These are phyloP conservation scores for Scedosporium dehoogii DNA, from an alignment of 2,329 filamentous ascomycete genomes.

Conservation along the genomic window DNA sequence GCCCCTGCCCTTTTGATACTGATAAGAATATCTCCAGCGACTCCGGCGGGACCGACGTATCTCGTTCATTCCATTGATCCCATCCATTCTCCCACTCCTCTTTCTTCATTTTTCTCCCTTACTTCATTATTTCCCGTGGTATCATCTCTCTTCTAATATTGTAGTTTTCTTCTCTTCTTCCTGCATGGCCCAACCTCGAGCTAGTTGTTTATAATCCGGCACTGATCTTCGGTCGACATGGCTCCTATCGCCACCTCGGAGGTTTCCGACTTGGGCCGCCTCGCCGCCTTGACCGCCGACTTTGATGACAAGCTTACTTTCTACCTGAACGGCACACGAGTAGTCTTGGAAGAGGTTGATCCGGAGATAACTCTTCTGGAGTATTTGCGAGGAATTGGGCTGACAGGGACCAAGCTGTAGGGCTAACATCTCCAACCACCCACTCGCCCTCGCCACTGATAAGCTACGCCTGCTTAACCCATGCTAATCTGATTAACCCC, in stretches of 20 bases:
- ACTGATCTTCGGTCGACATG: background rate
- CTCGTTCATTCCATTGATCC: background rate
- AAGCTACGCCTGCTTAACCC: background rate
- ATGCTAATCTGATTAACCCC: background rate
- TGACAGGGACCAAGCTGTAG: slow-evolving; percentile 87
- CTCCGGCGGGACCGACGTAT: background rate
- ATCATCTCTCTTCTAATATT: background rate
- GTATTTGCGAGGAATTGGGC: slow-evolving; percentile 82
- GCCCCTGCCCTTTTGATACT: background rate
- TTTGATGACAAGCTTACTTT: slow-evolving; percentile 87
- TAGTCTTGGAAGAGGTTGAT: slow-evolving; percentile 76
- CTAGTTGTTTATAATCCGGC: background rate
- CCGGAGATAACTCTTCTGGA: slow-evolving; percentile 88
- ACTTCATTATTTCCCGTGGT: background rate
- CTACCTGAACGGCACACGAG: slow-evolving; percentile 88
- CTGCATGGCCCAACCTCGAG: background rate
- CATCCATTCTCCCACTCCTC: background rate
- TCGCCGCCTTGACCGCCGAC: slow-evolving; percentile 48
- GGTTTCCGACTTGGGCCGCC: slow-evolving; percentile 1
- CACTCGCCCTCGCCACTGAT: background rate
- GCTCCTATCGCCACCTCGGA: slow-evolving; percentile 4
- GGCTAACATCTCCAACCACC: slow-evolving; percentile 13
- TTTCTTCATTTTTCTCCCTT: background rate
- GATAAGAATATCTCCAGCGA: background rate
- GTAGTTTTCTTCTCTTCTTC: background rate